phyloP scores from a whole-genome alignment of 768 basidiomycete species.

The Amylocystis lapponica region DNA sequence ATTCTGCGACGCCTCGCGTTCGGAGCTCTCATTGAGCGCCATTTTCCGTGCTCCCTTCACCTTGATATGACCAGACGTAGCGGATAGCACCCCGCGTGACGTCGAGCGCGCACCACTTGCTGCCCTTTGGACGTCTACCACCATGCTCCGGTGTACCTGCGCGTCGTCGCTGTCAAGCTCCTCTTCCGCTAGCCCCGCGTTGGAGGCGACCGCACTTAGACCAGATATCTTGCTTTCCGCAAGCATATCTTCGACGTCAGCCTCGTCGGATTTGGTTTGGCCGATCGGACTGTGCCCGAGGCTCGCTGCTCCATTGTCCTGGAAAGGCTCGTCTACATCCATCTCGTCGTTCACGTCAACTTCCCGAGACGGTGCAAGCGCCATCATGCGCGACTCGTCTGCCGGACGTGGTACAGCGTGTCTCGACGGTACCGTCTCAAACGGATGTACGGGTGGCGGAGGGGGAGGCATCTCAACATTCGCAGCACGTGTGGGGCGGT shows the following conservation, averaged over 20 bases:
- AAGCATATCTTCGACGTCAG: slow-evolving; percentile 8
- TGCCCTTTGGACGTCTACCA: not conserved
- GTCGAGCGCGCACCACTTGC: not conserved
- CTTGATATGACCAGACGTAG: not conserved
- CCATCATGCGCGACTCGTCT: no score
- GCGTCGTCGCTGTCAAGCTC: slow-evolving; percentile 16
- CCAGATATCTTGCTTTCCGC: not conserved
- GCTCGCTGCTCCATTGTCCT: no score
- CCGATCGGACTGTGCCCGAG: no score
- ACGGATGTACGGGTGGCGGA: no score
- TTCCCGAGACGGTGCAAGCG: no score
- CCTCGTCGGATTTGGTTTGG: slow-evolving; percentile 8
- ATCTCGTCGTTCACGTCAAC: no score
- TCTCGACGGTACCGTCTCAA: no score
- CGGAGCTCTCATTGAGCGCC: not conserved
- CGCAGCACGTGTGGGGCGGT: no score
- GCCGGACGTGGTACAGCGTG: no score
- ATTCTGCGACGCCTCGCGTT: slow-evolving; percentile 2
- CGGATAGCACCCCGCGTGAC: not conserved
- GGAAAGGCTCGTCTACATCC: no score
- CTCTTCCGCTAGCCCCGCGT: not conserved
- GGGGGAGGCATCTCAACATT: no score
- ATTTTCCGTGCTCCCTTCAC: not conserved
- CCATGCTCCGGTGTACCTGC: slow-evolving; percentile 4
- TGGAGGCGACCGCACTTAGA: not conserved